A percentile compares a stretch with the other conserved stretches of the same genome.
These are phyloP conservation scores for Moesziomyces sp. DNA, from an alignment of 1,284 basidiomycete genomes.

Conservation along the genomic window DNA sequence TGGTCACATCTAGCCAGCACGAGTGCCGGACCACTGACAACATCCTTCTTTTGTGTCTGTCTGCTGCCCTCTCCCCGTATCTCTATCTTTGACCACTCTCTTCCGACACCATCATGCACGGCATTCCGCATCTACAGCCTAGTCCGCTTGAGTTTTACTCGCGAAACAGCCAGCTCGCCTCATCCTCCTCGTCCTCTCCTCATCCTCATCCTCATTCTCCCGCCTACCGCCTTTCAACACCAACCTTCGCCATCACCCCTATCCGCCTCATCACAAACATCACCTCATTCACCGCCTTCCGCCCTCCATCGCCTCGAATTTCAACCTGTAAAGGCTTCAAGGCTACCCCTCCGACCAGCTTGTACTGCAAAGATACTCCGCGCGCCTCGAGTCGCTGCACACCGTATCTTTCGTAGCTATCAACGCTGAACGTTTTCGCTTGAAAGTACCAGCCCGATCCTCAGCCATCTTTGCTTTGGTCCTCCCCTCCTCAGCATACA, in stretches of 20 bases:
- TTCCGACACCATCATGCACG: background rate
- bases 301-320: background rate
- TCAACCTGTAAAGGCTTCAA: background rate
- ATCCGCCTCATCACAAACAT: slow-evolving; percentile 1
- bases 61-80: background rate
- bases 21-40: too few relatives aligned
- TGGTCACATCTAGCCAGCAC: background rate
- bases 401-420: slow-evolving; percentile 3
- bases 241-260: background rate
- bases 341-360: background rate
- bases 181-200: slow-evolving; percentile 10
- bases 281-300: slow-evolving; percentile 1
- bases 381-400: slow-evolving; percentile 56
- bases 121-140: slow-evolving; percentile 37
- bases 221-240: slow-evolving; percentile 18
- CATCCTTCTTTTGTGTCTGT: background rate
- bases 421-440: background rate
- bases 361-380: slow-evolving; percentile 16
- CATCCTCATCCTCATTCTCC: background rate
- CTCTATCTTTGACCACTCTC: background rate
- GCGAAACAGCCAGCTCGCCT: slow-evolving; percentile 59
- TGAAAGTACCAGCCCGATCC: background rate
- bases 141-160: slow-evolving; percentile 65
- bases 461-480: background rate
- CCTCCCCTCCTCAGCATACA: background rate